Base-by-base conservation (phyloP, 768 basidiomycete species). In the Tricholoma sp. region DNA sequence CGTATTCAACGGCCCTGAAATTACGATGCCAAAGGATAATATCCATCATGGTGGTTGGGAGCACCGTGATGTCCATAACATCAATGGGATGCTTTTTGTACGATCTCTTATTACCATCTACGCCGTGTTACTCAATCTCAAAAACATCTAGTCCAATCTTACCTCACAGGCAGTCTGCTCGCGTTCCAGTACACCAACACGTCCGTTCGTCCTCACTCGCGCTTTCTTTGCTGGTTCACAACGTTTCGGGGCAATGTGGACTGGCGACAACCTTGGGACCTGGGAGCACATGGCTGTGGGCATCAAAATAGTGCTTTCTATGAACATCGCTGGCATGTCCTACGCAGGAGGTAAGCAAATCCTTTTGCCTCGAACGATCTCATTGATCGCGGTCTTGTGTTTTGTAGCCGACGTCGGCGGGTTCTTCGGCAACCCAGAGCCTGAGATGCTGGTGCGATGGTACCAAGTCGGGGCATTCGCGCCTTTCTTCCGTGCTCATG, bases 1-100 rank as follows among this genome's bases (percentile, higher is more conserved):
- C 10, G 86, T 99, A n/a, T 99, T 99, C 77, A 96, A 98, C 62
- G 97, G 96, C 0, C 97, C 97, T 5, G 97, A 99, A 68, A 98
- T 99, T 64, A 77, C 79, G 10, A 83, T 83, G 81, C 81, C 80
- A 9, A 79, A 77, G 60, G 81, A 83, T 59, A 81, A 79, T 52
- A 70, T 97, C 42, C 95, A 98, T 66, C 75, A 93, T 63, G 92
- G 89, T 31, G 94, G 93, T 24, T 99, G 97, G 97, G 97, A 99
- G 67, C 94, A 99, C 66, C 86, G 97, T 49, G 97, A 98, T 66
- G 72, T 99, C 1, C 97, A 99, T 70, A 98, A 99, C 65, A 85
- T 99, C 68, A 96, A 97, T 66, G 97, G 97, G 47, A 94, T 98
- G 93, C 83, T 97, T 58, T 88, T 80, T 64, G 89, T 89, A 68